These are phyloP conservation scores for Ophiostoma populinum DNA, from an alignment of 2,329 filamentous ascomycete genomes.

Conservation along the genomic window DNA sequence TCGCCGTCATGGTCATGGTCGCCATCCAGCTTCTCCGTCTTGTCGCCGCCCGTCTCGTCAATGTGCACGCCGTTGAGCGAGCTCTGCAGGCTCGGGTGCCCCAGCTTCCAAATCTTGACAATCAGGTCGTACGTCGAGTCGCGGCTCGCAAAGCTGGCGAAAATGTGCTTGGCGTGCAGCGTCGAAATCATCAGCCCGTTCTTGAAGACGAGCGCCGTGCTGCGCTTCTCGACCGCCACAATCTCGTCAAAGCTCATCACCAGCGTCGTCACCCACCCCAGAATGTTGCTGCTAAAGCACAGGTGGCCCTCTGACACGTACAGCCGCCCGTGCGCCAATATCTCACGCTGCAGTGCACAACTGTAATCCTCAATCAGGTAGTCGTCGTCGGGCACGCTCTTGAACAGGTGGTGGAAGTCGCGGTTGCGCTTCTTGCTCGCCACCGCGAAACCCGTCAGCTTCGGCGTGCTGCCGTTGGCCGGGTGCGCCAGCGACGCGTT, in stretches of 20 bases:
- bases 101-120: slow-evolving; percentile 96
- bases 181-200: slow-evolving; percentile 97
- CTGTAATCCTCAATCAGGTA: slow-evolving; percentile 98
- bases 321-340: slow-evolving; percentile 78
- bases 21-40: slow-evolving; percentile 66
- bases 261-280: slow-evolving; percentile 93
- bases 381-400: slow-evolving; percentile 94
- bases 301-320: slow-evolving; percentile 96
- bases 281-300: slow-evolving; percentile 97
- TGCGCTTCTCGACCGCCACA: slow-evolving; percentile 91
- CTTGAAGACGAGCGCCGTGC: slow-evolving; percentile 85
- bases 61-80: slow-evolving; percentile 77
- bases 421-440: slow-evolving; percentile 91
- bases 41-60: slow-evolving; percentile 70
- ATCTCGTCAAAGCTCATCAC: slow-evolving; percentile 98
- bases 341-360: slow-evolving; percentile 87
- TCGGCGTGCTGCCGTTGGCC: slow-evolving; percentile 42
- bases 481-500: slow-evolving; percentile 53
- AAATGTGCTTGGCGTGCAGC: slow-evolving; percentile 84
- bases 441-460: slow-evolving; percentile 86
- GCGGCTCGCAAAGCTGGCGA: slow-evolving; percentile 84
- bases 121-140: slow-evolving; percentile 95
- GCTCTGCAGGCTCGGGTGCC: slow-evolving; percentile 79
- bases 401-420: slow-evolving; percentile 85
- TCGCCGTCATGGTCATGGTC: slow-evolving; percentile 40